A percentile compares a stretch with the other conserved stretches of the same genome.
phyloP scores from a whole-genome alignment of 116 monocot species.

The Cymodocea nodosa region DNA sequence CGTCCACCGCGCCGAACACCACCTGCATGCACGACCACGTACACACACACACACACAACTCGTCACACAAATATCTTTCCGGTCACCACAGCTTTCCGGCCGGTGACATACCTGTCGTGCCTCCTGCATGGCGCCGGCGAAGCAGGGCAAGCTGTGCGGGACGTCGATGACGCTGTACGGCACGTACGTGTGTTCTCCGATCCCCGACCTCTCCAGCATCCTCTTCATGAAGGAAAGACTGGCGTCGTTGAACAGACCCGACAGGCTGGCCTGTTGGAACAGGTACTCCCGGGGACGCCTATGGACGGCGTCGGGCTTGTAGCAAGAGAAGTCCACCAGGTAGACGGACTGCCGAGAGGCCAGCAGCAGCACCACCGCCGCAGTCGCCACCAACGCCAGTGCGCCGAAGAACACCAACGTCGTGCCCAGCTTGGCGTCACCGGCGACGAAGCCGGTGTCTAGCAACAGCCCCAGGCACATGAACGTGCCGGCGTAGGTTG shows the following conservation, averaged over 20 bases:
- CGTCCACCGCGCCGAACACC: constrained; percentile 12
- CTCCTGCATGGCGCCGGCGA: constrained; percentile 15
- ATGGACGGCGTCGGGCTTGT: constrained; percentile 9
- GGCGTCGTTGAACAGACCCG: constrained; percentile 5
- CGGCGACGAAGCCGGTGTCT: too few species aligned
- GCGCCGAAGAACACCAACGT: too few species aligned
- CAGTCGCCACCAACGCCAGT: not conserved
- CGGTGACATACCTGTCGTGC: not conserved
- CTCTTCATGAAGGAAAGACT: constrained; percentile 9
- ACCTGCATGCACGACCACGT: constrained; percentile 2
- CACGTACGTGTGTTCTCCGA: constrained; percentile 11
- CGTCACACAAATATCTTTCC: too few species aligned
- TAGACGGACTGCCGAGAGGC: constrained; percentile 4
- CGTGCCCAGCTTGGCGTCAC: too few species aligned
- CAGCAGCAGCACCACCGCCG: not conserved
- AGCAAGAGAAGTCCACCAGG: constrained; percentile 19
- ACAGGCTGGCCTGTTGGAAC: not conserved
- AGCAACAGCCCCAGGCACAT: too few species aligned
- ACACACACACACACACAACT: too few species aligned
- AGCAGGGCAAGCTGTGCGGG: constrained; percentile 2
- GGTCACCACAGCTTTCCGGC: too few species aligned
- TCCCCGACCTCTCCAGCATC: constrained; percentile 19
- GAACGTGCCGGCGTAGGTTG: too few species aligned
- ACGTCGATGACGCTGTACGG: constrained; percentile 5
- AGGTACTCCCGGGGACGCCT: constrained; percentile 9